Evolutionary conservation across 164 flowering plant genomes (phyloP).

Genomic region (Macadamia integrifolia): DNA sequence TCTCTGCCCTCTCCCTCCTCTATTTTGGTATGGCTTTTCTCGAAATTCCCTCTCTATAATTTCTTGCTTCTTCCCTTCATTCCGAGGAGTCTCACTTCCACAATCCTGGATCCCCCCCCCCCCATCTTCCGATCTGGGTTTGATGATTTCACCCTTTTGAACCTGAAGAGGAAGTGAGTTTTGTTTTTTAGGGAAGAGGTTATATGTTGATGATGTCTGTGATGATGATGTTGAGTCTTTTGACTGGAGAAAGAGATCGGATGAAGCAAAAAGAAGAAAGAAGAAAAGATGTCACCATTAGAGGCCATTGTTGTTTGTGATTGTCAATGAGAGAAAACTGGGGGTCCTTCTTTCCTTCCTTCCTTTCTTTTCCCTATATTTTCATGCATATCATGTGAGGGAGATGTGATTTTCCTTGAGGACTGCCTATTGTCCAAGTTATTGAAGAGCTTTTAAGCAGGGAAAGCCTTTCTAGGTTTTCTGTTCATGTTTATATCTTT

Average conservation of each 20-base stretch:
- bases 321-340: slow-evolving; percentile 19
- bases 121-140: slow-evolving; percentile 21
- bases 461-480: slow-evolving; percentile 4
- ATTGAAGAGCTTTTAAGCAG: slow-evolving; percentile 1
- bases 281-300: slow-evolving; percentile 40
- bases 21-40: slow-evolving; percentile 1
- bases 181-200: slow-evolving; percentile 34
- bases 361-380: slow-evolving; percentile 7
- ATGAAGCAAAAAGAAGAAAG: slow-evolving; percentile 17
- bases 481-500: slow-evolving; percentile 4
- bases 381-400: slow-evolving; percentile 27
- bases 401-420: slow-evolving; percentile 16
- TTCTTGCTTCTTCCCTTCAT: background rate
- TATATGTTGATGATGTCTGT: slow-evolving; percentile 24
- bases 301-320: slow-evolving; percentile 20
- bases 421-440: background rate
- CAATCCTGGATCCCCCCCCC: background rate
- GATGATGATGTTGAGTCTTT: slow-evolving; percentile 36
- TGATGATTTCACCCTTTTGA: slow-evolving; percentile 42
- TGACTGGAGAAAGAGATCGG: slow-evolving; percentile 36
- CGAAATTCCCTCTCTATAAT: background rate
- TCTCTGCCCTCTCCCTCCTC: slow-evolving; percentile 2
- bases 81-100: slow-evolving; percentile 1
- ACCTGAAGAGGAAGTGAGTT: slow-evolving; percentile 31
- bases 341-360: slow-evolving; percentile 5